A percentile compares a stretch with the other conserved stretches of the same genome.
Conservation (phyloP, 371 early-diverging fungal species). For the Apophysomyces variabilis region DNA sequence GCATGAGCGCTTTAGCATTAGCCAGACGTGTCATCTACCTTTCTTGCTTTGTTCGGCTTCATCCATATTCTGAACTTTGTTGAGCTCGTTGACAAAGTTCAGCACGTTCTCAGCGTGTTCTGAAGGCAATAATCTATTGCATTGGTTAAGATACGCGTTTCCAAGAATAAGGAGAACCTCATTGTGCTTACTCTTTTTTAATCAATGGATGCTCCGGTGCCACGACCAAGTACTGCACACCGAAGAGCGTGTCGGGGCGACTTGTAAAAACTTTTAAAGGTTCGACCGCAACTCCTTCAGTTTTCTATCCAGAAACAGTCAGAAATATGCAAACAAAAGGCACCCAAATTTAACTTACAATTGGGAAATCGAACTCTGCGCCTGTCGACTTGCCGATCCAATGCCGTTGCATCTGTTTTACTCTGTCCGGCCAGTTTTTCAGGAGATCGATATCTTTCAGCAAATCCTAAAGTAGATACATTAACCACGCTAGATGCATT, state of each 20-base stretch:
- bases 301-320: not conserved
- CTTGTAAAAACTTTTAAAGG: slow-evolving; percentile 80
- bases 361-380: slow-evolving; percentile 72
- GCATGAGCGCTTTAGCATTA: not conserved
- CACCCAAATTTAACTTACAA: slow-evolving; percentile 31
- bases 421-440: slow-evolving; percentile 87
- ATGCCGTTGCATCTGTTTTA: slow-evolving; percentile 89
- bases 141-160: not conserved
- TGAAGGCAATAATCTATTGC: slow-evolving; percentile 45
- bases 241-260: slow-evolving; percentile 78
- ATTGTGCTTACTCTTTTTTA: slow-evolving; percentile 32
- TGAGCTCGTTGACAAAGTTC: slow-evolving; percentile 54
- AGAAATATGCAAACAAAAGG: not conserved
- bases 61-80: slow-evolving; percentile 51
- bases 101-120: slow-evolving; percentile 54
- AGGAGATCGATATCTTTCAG: slow-evolving; percentile 76
- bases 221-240: slow-evolving; percentile 79
- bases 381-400: slow-evolving; percentile 94
- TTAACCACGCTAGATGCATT: not conserved
- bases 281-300: slow-evolving; percentile 10
- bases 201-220: slow-evolving; percentile 70
- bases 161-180: not conserved
- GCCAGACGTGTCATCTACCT: slow-evolving; percentile 21
- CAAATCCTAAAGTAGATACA: slow-evolving; percentile 57
- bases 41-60: slow-evolving; percentile 53